phyloP scores from a whole-genome alignment of 2,329 filamentous ascomycete genomes.

The Canariomyces notabilis region DNA sequence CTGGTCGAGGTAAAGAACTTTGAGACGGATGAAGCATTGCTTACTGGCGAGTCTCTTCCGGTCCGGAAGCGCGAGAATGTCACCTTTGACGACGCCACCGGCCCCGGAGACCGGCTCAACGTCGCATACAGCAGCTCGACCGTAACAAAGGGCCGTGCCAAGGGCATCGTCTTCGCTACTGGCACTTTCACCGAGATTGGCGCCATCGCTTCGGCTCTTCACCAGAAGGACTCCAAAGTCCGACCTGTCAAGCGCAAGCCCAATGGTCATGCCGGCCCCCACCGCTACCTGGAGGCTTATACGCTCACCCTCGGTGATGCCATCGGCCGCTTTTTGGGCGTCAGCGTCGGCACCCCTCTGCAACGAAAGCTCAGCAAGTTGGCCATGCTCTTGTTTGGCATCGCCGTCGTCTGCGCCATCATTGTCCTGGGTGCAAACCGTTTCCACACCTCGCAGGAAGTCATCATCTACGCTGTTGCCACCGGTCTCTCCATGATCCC shows the following conservation, averaged over 20 bases:
- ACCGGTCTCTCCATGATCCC: constrained; percentile 50
- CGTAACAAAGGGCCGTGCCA: constrained; percentile 64
- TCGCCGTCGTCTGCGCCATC: constrained; percentile 42
- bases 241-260: constrained; percentile 44
- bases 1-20: constrained; percentile 65
- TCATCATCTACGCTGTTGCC: constrained; percentile 42
- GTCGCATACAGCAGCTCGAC: constrained; percentile 67
- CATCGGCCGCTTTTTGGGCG: constrained; percentile 39
- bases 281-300: constrained; percentile 34
- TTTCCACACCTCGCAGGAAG: constrained; percentile 45
- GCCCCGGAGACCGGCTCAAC: constrained; percentile 65
- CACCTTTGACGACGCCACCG: constrained; percentile 43
- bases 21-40: constrained; percentile 68
- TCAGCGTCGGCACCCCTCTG: constrained; percentile 56
- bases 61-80: constrained; percentile 58
- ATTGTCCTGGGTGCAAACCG: constrained; percentile 38
- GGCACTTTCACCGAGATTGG: constrained; percentile 58
- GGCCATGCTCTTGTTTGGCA: constrained; percentile 59
- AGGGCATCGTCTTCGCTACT: constrained; percentile 63
- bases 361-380: constrained; percentile 64
- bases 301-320: constrained; percentile 25
- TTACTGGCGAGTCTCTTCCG: constrained; percentile 69
- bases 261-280: constrained; percentile 36
- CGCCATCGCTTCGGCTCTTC: constrained; percentile 50
- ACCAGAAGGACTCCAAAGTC: constrained; percentile 40